Percentiles rank a stretch among this genome's conserved stretches.
phyloP scores from a whole-genome alignment of 352 stramenopile species.

The Blastocystis sp. region DNA sequence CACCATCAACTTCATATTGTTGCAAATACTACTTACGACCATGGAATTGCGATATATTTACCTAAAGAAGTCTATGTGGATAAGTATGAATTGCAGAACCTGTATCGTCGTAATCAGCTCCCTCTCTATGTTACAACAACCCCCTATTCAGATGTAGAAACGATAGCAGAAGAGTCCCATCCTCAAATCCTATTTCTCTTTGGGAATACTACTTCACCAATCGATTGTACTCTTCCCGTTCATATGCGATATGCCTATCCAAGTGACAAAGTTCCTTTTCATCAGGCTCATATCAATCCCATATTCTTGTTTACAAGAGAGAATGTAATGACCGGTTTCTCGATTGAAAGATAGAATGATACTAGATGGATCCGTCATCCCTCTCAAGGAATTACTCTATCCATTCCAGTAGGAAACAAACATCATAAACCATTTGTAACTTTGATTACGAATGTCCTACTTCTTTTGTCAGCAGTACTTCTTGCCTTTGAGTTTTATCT shows the following conservation, averaged over 20 bases:
- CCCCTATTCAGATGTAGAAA: background rate
- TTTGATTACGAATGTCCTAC: background rate
- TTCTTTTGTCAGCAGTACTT: background rate
- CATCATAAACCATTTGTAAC: background rate
- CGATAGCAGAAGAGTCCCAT: background rate
- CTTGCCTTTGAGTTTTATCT: background rate
- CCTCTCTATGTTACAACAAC: background rate
- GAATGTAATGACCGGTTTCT: no score
- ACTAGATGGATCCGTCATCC: no score
- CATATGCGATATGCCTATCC: constrained; percentile 12
- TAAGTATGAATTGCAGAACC: background rate
- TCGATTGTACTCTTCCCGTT: background rate
- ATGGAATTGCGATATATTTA: background rate
- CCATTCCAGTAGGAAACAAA: background rate
- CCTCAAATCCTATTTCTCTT: background rate
- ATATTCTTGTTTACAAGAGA: background rate
- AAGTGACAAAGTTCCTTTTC: background rate
- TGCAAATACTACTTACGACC: background rate
- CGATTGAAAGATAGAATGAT: no score
- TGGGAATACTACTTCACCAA: background rate
- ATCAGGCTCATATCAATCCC: background rate
- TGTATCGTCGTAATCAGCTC: background rate
- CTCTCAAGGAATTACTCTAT: no score
- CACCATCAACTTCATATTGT: background rate
- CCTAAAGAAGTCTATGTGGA: background rate